Evolutionary conservation across 305 asterid species (phyloP), one percentile per base, ranked within the genome.

Genomic region (Fraxinus baroniana): DNA sequence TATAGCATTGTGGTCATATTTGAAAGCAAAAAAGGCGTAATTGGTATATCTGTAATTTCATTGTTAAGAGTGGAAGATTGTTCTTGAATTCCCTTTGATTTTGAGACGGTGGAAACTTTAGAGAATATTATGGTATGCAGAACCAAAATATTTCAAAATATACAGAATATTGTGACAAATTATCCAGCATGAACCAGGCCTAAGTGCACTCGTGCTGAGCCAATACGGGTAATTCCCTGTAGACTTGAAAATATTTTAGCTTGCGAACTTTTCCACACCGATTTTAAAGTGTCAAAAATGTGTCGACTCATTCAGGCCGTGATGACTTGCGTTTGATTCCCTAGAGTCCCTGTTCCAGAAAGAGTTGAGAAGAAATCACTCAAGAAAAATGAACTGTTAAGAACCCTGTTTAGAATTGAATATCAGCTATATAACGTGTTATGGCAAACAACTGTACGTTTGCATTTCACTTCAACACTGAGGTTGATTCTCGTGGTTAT

Each of bases 81-180:
- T 76, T 70, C 74, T 39, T 82, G 80, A 26, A 30, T 26, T 22
- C 60, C 57, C 32, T 82, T 46, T 15, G 64, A 32, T 26, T 78
- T 78, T 74, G 33, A 78, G 44, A 78, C 32, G 55, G 70, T 78
- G 78, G 72, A 75, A 62, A 85, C 32, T 64, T 62, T 52, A 78
- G 75, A 74, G 49, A 49, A 66, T 74, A 62, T 17, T 75, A 32
- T 82, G 68, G 66, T 41, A n/a, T 49, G 28, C 71, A 22, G 13
- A 22, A 62, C 71, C 32, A 62, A 60, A 20, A 20, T 22, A 20
- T 60, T 60, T 7, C 32, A 20, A 20, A 20, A 8, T 60, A 20
- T 8, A 60, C 30, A 57, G 70, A 60, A 60, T 60, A 22, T 20
- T 3, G 71, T 60, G 71, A 57, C 28, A 60, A 7, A 22, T 60